Conservation (phyloP, 108 stramenopile genomes). For the Schizochytrium sp. region DNA sequence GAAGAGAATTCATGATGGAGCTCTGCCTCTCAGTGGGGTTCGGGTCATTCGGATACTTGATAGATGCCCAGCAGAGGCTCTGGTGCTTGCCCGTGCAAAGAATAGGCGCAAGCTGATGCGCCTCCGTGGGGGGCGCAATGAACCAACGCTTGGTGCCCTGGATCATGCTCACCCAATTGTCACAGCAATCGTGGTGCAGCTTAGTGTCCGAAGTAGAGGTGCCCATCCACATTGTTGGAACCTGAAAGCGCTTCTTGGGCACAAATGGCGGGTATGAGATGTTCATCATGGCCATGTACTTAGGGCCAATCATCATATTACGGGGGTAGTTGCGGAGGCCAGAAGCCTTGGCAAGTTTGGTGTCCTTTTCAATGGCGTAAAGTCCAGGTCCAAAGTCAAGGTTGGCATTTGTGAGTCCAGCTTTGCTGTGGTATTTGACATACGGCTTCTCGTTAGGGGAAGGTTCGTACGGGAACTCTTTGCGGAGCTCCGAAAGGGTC, state of each 20-base stretch:
- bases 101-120: conserved; percentile 38
- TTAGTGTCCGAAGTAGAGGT: conserved; percentile 48
- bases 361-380: conserved; percentile 19
- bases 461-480: conserved; percentile 43
- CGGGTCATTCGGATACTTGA: conserved; percentile 53
- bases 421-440: conserved; percentile 2
- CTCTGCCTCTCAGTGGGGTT: conserved; percentile 5
- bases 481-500: conserved; percentile 34
- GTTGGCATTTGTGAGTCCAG: conserved; percentile 2
- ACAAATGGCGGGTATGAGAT: conserved; percentile 36
- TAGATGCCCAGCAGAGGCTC: conserved; percentile 54
- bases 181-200: conserved; percentile 58
- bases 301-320: conserved; percentile 45
- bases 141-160: conserved; percentile 53
- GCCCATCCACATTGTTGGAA: conserved; percentile 59
- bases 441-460: not conserved
- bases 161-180: conserved; percentile 53
- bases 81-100: conserved; percentile 56
- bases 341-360: not conserved
- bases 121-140: conserved; percentile 45
- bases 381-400: conserved; percentile 51
- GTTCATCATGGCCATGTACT: conserved; percentile 51
- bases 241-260: conserved; percentile 58
- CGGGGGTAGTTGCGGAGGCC: conserved; percentile 32
- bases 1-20: conserved; percentile 11